Percentiles rank a stretch among this genome's conserved stretches.
Conservation (phyloP, 768 basidiomycete genomes). For the Mycena polygramma region DNA sequence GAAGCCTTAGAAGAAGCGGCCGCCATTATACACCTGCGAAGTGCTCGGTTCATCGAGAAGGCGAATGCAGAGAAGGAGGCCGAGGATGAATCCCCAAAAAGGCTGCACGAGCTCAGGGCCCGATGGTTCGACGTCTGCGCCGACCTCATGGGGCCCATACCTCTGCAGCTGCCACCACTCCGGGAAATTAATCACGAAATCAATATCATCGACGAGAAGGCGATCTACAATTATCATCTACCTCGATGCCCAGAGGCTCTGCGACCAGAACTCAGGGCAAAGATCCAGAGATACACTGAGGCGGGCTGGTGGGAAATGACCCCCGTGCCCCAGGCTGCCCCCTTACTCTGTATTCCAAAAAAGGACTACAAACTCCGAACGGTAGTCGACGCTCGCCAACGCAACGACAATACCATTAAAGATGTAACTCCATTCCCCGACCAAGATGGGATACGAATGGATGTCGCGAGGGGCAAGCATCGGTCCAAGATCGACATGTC, state of each 20-base stretch:
- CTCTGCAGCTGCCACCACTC: background rate
- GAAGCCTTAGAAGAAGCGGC: background rate
- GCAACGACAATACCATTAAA: too few species aligned
- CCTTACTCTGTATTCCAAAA: constrained; percentile 44
- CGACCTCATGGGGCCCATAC: too few species aligned
- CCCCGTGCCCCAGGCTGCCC: constrained; percentile 42
- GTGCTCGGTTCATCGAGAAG: background rate
- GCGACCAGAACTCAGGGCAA: too few species aligned
- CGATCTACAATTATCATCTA: constrained; percentile 35
- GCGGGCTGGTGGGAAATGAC: too few species aligned
- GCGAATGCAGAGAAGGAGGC: background rate
- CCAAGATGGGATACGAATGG: too few species aligned
- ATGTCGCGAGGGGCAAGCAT: too few species aligned
- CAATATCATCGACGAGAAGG: constrained; percentile 42
- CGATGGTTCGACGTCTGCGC: too few species aligned
- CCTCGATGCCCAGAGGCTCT: too few species aligned
- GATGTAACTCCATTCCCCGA: too few species aligned
- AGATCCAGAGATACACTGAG: too few species aligned
- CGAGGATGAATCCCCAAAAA: background rate
- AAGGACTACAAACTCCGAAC: constrained; percentile 47
- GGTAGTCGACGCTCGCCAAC: constrained; percentile 48
- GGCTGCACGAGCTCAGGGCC: background rate
- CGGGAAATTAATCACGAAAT: constrained; percentile 40
- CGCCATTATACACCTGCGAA: background rate
- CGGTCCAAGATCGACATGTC: too few species aligned